Percentiles rank a stretch among this genome's conserved stretches.
phyloP scores from a whole-genome alignment of 805 yeast species.

The Metschnikowia cubensis region DNA sequence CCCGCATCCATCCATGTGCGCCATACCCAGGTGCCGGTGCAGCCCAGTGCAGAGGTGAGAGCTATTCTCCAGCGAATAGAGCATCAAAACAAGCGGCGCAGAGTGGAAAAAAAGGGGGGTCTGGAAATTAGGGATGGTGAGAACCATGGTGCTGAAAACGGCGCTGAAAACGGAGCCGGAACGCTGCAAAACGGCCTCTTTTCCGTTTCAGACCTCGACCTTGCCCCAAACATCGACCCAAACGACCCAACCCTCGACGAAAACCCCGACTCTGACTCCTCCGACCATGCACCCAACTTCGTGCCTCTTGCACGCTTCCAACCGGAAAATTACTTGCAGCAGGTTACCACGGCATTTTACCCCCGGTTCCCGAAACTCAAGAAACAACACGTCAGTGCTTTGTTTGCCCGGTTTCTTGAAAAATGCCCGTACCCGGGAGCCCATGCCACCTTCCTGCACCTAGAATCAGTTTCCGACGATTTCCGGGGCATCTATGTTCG shows the following conservation, averaged over 20 bases:
- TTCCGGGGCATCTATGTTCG: constrained; percentile 34
- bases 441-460: constrained; percentile 31
- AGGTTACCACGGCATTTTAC: constrained; percentile 31
- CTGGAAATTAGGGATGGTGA: neutral
- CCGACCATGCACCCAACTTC: constrained; percentile 18
- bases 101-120: neutral
- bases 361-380: constrained; percentile 32
- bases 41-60: constrained; percentile 7
- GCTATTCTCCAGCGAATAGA: constrained; percentile 8
- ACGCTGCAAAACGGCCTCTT: no score
- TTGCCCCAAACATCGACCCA: neutral
- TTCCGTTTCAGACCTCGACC: neutral
- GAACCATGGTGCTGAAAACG: no score
- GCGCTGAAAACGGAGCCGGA: neutral
- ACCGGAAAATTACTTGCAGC: constrained; percentile 34
- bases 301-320: constrained; percentile 26
- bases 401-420: constrained; percentile 22
- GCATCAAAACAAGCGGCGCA: constrained; percentile 3
- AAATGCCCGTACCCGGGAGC: constrained; percentile 5
- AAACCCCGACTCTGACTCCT: constrained; percentile 9
- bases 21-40: constrained; percentile 11
- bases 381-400: constrained; percentile 28
- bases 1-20: neutral
- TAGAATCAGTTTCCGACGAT: constrained; percentile 25
- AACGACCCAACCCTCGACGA: neutral